phyloP scores from a whole-genome alignment of 2,329 filamentous ascomycete genomes.

The Pyrenochaeta sp. region DNA sequence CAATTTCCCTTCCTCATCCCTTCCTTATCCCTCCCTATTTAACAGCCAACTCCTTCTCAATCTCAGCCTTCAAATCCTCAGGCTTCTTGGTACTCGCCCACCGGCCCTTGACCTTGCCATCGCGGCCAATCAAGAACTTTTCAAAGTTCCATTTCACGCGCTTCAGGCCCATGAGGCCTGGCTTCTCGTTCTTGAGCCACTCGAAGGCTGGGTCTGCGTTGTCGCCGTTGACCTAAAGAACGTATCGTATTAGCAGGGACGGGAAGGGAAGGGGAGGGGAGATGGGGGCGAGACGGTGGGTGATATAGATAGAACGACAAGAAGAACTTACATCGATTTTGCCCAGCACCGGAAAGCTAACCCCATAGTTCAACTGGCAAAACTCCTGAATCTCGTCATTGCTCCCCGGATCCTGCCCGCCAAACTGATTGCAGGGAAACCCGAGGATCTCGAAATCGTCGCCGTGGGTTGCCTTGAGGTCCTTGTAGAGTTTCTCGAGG shows the following conservation, averaged over 20 bases:
- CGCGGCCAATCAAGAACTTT: constrained; percentile 89
- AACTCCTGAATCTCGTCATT: constrained; percentile 69
- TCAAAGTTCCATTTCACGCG: constrained; percentile 99
- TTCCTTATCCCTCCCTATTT: constrained; percentile 12
- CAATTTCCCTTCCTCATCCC: neutral
- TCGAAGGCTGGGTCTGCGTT: constrained; percentile 79
- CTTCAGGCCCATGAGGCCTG: constrained; percentile 87
- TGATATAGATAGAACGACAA: no score
- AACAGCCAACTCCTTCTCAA: constrained; percentile 72
- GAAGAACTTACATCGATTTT: constrained; percentile 78
- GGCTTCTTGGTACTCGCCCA: constrained; percentile 93
- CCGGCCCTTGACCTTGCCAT: constrained; percentile 83
- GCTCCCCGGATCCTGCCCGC: constrained; percentile 82
- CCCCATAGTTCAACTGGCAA: constrained; percentile 94
- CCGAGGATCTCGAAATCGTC: constrained; percentile 87
- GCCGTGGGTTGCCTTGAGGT: constrained; percentile 70
- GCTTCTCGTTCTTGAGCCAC: constrained; percentile 75
- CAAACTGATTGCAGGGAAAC: constrained; percentile 99
- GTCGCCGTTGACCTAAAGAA: constrained; percentile 70
- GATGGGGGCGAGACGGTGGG: no score
- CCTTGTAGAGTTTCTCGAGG: constrained; percentile 89
- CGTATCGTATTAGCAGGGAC: neutral
- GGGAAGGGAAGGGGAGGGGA: constrained; percentile 5
- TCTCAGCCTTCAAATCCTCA: constrained; percentile 75
- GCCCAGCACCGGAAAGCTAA: constrained; percentile 86